Base-by-base conservation (phyloP, 106 monocot species). In the Chionographis japonica region DNA sequence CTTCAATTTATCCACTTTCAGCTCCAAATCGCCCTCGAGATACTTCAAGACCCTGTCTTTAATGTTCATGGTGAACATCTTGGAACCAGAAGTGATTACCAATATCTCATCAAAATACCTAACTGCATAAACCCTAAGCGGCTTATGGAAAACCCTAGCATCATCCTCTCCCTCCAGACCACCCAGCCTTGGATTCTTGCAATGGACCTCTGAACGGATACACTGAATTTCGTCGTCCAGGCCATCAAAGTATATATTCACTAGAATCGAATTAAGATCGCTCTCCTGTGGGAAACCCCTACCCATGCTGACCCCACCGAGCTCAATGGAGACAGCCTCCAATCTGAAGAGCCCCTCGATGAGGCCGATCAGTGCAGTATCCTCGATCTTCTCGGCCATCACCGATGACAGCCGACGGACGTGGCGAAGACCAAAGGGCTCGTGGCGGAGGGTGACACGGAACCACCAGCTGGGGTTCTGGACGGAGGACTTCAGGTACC, bases 21-120 rank as follows among this genome's bases (percentile, higher is more conserved):
- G 63, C 54, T 67, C 78, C 75, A 97, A 80, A 36, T 75, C 71
- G 12, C 50, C 38, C 72, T 92, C 84, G 27, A 97, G 72, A 70
- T 72, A 76, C 40, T 74, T 67, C 66, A 92, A 68, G 38, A 97
- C 74, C 36, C 74, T 69, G 52, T 92, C 83, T 69, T 76, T 89
- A 6, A 86, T 52, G n/a, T 87, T 69, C 75, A 89, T 82, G 8
- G 78, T 84, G 14, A 90, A 67, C 70, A 77, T 64, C 68, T 97
- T 97, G 12, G 84, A 82, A 16, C 92, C 92, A 18, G 92, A 97
- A 52, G 86, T 89, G 53, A 81, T 61, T 8, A 97, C 71, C 76
- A 97, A 67, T 60, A 92, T 72, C 75, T 97, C 97, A 75, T 92
- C 97, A 64, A 97, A 72, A 58, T 97, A 97, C 70, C 97, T 81